Evolutionary conservation across 2,329 filamentous ascomycete genomes (phyloP).

Genomic region (Furcasterigmium sp.): DNA sequence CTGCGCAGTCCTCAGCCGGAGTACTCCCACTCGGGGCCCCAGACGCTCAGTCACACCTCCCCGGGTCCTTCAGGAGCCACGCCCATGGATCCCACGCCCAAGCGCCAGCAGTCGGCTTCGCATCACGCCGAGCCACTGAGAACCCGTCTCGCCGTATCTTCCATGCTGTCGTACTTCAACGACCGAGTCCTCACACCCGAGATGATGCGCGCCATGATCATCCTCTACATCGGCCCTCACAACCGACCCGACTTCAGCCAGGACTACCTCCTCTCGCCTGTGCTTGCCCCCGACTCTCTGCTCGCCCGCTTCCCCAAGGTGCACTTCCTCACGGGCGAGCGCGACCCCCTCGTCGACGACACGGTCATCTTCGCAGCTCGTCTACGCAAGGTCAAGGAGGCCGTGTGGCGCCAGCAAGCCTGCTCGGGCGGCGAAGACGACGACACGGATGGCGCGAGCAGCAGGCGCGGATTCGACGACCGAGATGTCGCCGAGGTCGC

Average conservation of each 20-base stretch:
- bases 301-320: slow-evolving; percentile 88
- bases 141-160: slow-evolving; percentile 88
- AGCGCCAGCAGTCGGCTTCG: slow-evolving; percentile 27
- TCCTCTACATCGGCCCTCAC: slow-evolving; percentile 91
- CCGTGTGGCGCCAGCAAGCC: slow-evolving; percentile 26
- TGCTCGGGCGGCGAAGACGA: slow-evolving; percentile 43
- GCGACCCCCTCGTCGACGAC: slow-evolving; percentile 92
- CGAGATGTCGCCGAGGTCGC: slow-evolving; percentile 75
- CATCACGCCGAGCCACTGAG: slow-evolving; percentile 57
- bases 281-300: slow-evolving; percentile 80
- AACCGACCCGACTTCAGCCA: slow-evolving; percentile 88
- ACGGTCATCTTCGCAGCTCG: slow-evolving; percentile 93
- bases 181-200: slow-evolving; percentile 92
- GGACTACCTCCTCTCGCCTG: slow-evolving; percentile 85
- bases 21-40: slow-evolving; percentile 43
- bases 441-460: slow-evolving; percentile 18
- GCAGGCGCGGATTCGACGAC: slow-evolving; percentile 58
- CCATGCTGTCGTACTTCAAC: slow-evolving; percentile 98
- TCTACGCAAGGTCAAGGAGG: slow-evolving; percentile 72
- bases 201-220: slow-evolving; percentile 99
- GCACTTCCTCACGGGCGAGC: slow-evolving; percentile 90
- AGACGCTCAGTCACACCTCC: slow-evolving; percentile 13
- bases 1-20: slow-evolving; percentile 38
- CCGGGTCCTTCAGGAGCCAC: slow-evolving; percentile 5
- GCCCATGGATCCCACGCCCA: slow-evolving; percentile 42